Conservation (phyloP, 2,329 filamentous ascomycete species). For the Exserohilum turcica region DNA sequence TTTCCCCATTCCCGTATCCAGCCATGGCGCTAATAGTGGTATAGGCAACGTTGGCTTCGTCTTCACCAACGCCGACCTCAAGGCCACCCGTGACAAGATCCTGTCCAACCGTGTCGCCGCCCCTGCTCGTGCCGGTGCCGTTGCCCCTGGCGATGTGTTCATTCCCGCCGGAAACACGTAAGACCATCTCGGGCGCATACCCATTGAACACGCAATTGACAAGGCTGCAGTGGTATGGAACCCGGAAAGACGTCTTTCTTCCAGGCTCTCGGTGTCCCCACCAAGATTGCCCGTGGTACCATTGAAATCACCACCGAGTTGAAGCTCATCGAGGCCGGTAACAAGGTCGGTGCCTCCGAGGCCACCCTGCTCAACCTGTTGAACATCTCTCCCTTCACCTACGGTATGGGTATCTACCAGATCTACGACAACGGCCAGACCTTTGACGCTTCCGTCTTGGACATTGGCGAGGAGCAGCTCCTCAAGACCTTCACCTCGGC, state of each 20-base stretch:
- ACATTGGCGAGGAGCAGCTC: constrained; percentile 94
- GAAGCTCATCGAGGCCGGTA: constrained; percentile 92
- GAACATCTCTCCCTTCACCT: constrained; percentile 83
- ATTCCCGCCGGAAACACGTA: constrained; percentile 94
- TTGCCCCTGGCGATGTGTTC: constrained; percentile 92
- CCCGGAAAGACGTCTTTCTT: constrained; percentile 99
- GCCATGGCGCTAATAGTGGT: constrained; percentile 22
- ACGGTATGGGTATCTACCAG: constrained; percentile 94
- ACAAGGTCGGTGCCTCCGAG: constrained; percentile 98
- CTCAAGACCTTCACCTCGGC: constrained; percentile 80
- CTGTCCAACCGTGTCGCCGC: constrained; percentile 96
- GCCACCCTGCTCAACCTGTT: constrained; percentile 99
- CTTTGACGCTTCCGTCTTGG: constrained; percentile 83
- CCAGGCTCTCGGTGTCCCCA: constrained; percentile 99
- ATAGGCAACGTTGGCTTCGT: constrained; percentile 91
- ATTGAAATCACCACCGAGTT: constrained; percentile 99
- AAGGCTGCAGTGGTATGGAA: constrained; percentile 76
- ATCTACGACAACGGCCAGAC: constrained; percentile 98
- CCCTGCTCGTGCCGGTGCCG: constrained; percentile 94
- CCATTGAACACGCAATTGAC: constrained; percentile 19
- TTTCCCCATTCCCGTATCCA: constrained; percentile 10
- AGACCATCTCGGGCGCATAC: constrained; percentile 12
- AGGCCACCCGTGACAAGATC: constrained; percentile 90
- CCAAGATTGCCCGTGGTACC: constrained; percentile 99
- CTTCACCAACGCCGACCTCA: constrained; percentile 98